phyloP scores from a whole-genome alignment of 2,329 filamentous ascomycete genomes.

The Fusarium sacchari region DNA sequence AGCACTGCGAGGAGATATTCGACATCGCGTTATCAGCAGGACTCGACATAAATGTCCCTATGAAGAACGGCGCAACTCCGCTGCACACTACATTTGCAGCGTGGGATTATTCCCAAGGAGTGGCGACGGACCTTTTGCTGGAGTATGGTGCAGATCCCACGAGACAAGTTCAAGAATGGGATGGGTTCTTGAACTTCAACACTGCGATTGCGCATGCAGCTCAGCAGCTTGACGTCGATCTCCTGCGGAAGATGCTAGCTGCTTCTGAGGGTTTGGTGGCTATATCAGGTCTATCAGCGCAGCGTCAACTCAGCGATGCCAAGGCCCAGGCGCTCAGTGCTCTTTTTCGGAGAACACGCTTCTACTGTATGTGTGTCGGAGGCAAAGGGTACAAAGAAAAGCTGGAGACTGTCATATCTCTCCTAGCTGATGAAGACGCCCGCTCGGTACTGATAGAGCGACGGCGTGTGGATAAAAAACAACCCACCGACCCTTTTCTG shows the following conservation, averaged over 20 bases:
- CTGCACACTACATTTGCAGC: neutral
- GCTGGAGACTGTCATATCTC: neutral
- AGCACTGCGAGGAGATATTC: neutral
- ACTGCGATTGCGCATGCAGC: neutral
- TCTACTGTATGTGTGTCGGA: neutral
- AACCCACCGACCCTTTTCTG: neutral
- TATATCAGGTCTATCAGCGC: rapidly evolving
- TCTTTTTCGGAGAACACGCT: neutral
- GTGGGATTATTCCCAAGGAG: neutral
- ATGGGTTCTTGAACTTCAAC: neutral
- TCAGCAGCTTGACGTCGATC: neutral
- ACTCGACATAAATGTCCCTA: neutral
- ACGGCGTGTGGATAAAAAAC: rapidly evolving
- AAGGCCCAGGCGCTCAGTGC: neutral
- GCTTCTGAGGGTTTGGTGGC: neutral
- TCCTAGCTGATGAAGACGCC: neutral
- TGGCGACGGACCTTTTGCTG: neutral
- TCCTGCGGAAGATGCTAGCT: neutral
- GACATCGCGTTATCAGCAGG: neutral
- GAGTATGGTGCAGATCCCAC: neutral
- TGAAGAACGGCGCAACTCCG: neutral
- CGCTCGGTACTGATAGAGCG: neutral
- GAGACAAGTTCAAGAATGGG: neutral
- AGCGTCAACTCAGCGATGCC: neutral
- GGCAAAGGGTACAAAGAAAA: neutral